A percentile compares a stretch with the other conserved stretches of the same genome.
Evolutionary conservation across 2,329 filamentous ascomycete species (phyloP).

Genomic region (Trichoderma sp.): DNA sequence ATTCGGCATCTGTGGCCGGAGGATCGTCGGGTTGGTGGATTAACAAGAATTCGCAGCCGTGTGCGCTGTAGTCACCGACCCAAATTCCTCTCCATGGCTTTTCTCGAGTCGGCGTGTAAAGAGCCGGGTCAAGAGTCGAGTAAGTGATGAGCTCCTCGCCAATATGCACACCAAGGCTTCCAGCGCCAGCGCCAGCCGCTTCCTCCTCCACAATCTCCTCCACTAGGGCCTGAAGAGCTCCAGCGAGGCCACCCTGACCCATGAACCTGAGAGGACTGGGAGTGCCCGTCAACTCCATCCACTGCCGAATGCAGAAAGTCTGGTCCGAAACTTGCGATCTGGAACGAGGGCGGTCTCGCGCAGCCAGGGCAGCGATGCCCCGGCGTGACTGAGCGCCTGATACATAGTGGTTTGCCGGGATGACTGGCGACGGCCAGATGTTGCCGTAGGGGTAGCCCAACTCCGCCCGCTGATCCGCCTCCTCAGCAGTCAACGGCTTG

Average conservation of each 20-base stretch:
- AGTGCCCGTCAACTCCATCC: constrained; percentile 62
- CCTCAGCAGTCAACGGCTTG: constrained; percentile 42
- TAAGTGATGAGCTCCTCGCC: constrained; percentile 60
- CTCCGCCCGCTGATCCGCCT: constrained; percentile 32
- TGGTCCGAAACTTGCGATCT: constrained; percentile 62
- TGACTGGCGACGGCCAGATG: constrained; percentile 73
- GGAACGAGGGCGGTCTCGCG: constrained; percentile 42
- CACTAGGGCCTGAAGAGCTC: constrained; percentile 23
- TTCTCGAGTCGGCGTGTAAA: constrained; percentile 76
- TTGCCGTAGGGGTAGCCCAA: constrained; percentile 44
- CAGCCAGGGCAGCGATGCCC: constrained; percentile 27
- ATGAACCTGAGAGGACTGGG: constrained; percentile 29
- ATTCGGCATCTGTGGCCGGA: constrained; percentile 37
- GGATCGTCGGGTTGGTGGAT: constrained; percentile 67
- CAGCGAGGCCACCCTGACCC: constrained; percentile 28
- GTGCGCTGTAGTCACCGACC: constrained; percentile 84
- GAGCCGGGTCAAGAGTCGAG: constrained; percentile 65
- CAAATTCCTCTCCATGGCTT: constrained; percentile 90
- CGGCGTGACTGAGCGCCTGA: constrained; percentile 32
- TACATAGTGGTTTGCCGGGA: constrained; percentile 62
- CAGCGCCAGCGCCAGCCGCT: constrained; percentile 13
- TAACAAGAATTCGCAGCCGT: constrained; percentile 85
- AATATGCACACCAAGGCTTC: constrained; percentile 44
- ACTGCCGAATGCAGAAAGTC: constrained; percentile 72
- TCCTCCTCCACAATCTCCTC: constrained; percentile 2